phyloP scores from a whole-genome alignment of 1,139 yeast species.

The Taiozyma sp. region DNA sequence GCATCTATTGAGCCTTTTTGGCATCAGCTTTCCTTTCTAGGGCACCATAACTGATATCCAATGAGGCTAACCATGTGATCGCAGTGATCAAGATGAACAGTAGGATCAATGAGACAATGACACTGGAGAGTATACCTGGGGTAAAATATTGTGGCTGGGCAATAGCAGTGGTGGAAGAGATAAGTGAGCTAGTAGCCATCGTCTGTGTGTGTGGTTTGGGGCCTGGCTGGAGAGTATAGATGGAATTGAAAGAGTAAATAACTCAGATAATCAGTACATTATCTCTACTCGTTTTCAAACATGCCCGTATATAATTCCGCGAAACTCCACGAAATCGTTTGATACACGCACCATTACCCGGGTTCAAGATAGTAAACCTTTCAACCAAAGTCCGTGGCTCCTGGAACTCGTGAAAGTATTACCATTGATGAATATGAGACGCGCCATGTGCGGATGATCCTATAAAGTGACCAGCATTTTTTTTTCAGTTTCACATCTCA shows the following conservation, averaged over 20 bases:
- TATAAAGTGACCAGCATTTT: too few relatives aligned
- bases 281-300: neutral
- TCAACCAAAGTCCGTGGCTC: neutral
- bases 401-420: neutral
- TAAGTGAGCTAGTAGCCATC: slow-evolving; percentile 4
- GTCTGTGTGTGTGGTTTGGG: neutral
- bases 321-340: too few relatives aligned
- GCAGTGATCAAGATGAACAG: slow-evolving; percentile 47
- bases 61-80: slow-evolving; percentile 52
- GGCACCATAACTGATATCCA: slow-evolving; percentile 64
- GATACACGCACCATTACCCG: too few relatives aligned
- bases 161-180: slow-evolving; percentile 1
- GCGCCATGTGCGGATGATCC: too few relatives aligned
- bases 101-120: slow-evolving; percentile 52
- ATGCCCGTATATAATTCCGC: neutral
- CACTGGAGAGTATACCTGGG: slow-evolving; percentile 57
- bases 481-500: too few relatives aligned
- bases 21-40: slow-evolving; percentile 63
- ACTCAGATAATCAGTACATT: neutral
- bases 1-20: slow-evolving; percentile 50
- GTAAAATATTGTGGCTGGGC: slow-evolving; percentile 18
- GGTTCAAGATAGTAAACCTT: neutral
- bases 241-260: neutral
- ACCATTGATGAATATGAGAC: too few relatives aligned
- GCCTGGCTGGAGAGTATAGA: neutral